Percentiles rank a stretch among this genome's conserved stretches.
These are phyloP conservation scores for Edaphochlamys debaryana DNA, from an alignment of 139 green algal genomes.

Conservation along the genomic window DNA sequence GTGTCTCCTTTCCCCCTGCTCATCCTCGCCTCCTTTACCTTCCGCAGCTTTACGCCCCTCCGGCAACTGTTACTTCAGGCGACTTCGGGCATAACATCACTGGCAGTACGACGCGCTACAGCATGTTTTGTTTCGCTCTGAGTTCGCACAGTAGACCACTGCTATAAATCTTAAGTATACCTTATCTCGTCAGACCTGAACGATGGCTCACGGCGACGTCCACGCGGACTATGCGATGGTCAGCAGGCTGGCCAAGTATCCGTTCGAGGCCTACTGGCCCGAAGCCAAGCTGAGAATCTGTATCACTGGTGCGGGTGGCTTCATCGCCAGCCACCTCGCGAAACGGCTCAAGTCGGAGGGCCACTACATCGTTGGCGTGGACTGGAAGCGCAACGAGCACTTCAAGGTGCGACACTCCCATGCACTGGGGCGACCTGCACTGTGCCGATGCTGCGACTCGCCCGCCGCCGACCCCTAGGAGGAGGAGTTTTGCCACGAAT, in stretches of 20 bases:
- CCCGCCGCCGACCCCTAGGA: constrained; percentile 79
- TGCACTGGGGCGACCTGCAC: no score
- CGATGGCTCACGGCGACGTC: background rate
- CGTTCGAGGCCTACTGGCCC: constrained; percentile 90
- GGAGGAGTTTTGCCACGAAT: constrained; percentile 99
- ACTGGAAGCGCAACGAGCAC: constrained; percentile 99
- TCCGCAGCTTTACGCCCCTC: no score
- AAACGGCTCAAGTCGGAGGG: constrained; percentile 95
- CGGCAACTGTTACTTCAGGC: no score
- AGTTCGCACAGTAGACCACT: no score
- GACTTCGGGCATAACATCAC: no score
- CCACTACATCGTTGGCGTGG: constrained; percentile 95
- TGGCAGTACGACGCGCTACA: no score
- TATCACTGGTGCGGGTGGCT: constrained; percentile 81
- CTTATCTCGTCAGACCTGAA: no score
- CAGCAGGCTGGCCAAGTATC: constrained; percentile 77
- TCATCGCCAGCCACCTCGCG: constrained; percentile 93
- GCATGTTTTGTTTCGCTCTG: no score
- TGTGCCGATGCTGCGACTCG: no score
- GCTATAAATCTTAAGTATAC: no score
- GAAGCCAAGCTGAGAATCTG: constrained; percentile 91
- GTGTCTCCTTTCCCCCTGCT: no score
- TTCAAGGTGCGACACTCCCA: constrained; percentile 82
- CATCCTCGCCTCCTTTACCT: no score
- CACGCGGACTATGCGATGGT: constrained; percentile 38